Evolutionary conservation across 495 filamentous ascomycete species (phyloP), one percentile per base, ranked within the genome.

Genomic region (Ramalina intermedia): DNA sequence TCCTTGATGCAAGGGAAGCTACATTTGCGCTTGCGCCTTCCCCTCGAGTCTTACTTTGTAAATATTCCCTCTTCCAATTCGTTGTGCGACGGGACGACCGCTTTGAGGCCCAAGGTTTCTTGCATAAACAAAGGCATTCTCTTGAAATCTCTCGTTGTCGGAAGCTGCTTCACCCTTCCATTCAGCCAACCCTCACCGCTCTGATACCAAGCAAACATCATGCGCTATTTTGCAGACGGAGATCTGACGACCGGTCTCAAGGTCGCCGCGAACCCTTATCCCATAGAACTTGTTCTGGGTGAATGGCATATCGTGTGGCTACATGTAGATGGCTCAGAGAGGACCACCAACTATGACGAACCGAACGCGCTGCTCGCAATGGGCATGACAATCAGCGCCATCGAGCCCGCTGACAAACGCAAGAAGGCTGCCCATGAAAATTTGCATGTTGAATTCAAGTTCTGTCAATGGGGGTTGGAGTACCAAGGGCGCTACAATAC

Each of bases 401-500:
- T 38, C 26, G 53, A 55, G 36, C 49, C 43, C 5, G 16, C 35
- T 13, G 53, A 52, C 37, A 53, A 57, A 13, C 47, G 54, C 5
- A 47, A 47, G 33, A 47, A 47, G 44, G 8, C 14, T 9, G 21
- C 44, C 11, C 26, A 21, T 14, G 39, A 41, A 17, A 33, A 58
- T 11, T 50, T 55, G 40, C 35, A 41, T 2, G 40, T 61, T 20
- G 26, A 54, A 0, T 41, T 47, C 16, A 56, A 56, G 16, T 62
- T 62, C 26, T 48, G 55, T 18, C 33, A 27, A 26, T 56, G 55
- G 16, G 48, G 55, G 23, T 56, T 60, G 18, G 47, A 53, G 20
- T 60, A 63, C 27, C 37, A 35, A 18, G 17, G 55, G 23, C 48
- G 59, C 33, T 59, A 57, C 44, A 45, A 59, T 11, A 37, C 24